phyloP scores from a whole-genome alignment of 2,329 filamentous ascomycete genomes.

The Emergomyces orientalis region DNA sequence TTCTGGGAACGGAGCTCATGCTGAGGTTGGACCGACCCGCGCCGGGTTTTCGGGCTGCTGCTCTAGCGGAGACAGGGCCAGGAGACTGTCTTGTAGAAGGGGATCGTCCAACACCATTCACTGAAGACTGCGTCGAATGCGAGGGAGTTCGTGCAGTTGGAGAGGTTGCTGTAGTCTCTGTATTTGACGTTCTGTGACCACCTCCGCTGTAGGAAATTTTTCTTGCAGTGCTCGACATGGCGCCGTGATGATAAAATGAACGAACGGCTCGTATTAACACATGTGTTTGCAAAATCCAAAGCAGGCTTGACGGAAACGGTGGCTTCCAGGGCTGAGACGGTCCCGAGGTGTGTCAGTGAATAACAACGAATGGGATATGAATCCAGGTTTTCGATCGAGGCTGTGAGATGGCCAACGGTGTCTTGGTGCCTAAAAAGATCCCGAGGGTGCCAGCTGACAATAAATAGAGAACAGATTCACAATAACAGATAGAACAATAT shows the following conservation, averaged over 20 bases:
- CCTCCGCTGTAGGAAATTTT: not conserved
- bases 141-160: conserved; percentile 29
- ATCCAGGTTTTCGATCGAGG: not conserved
- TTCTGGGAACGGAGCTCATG: conserved; percentile 37
- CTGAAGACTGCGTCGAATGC: conserved; percentile 43
- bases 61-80: conserved; percentile 61
- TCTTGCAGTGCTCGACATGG: conserved; percentile 14
- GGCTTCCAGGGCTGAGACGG: conserved; percentile 2
- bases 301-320: not conserved
- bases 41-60: conserved; percentile 53
- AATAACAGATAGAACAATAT: not conserved
- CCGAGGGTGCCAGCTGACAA: not conserved
- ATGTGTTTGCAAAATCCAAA: not conserved
- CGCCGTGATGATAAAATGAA: not conserved
- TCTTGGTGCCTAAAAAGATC: not conserved
- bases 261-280: conserved; percentile 4
- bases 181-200: conserved; percentile 7
- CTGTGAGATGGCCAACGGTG: not conserved
- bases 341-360: not conserved
- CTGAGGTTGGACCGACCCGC: conserved; percentile 34
- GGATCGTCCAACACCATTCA: conserved; percentile 47
- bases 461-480: not conserved
- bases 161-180: conserved; percentile 2
- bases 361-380: not conserved
- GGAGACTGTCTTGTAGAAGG: conserved; percentile 51